These are phyloP conservation scores for Ophiostoma sp. DNA, from an alignment of 2,329 filamentous ascomycete species.

Conservation along the genomic window DNA sequence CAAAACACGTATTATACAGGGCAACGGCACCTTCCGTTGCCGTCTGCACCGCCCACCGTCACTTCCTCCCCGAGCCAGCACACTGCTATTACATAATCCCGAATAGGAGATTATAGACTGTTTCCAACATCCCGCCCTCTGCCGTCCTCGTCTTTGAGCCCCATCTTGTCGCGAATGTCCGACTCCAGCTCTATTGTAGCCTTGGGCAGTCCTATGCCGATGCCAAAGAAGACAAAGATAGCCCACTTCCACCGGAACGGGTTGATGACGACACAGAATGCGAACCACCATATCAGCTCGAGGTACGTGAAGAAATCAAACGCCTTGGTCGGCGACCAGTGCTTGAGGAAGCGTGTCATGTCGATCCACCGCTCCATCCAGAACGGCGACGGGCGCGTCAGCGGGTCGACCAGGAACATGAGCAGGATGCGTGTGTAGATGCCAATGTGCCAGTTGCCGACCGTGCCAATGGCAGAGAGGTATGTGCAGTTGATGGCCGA, in stretches of 20 bases:
- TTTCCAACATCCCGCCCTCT: slow-evolving; percentile 18
- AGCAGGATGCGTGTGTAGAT: slow-evolving; percentile 82
- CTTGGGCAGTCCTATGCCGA: slow-evolving; percentile 62
- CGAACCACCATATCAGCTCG: slow-evolving; percentile 80
- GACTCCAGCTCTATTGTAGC: slow-evolving; percentile 61
- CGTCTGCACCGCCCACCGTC: neutral
- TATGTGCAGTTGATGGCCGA: slow-evolving; percentile 80
- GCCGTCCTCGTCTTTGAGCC: slow-evolving; percentile 4
- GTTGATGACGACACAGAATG: slow-evolving; percentile 72
- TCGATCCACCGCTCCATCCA: slow-evolving; percentile 87
- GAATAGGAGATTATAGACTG: slow-evolving; percentile 14
- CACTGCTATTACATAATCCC: neutral
- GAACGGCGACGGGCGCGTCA: slow-evolving; percentile 63
- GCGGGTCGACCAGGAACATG: slow-evolving; percentile 77
- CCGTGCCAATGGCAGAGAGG: slow-evolving; percentile 70
- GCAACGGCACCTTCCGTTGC: slow-evolving; percentile 2
- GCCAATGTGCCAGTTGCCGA: slow-evolving; percentile 84
- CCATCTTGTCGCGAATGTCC: slow-evolving; percentile 12
- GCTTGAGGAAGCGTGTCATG: slow-evolving; percentile 69
- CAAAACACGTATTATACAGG: neutral
- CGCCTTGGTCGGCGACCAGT: slow-evolving; percentile 62
- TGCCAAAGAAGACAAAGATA: slow-evolving; percentile 71
- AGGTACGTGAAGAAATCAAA: slow-evolving; percentile 90
- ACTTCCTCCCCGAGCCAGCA: neutral
- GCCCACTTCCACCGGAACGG: slow-evolving; percentile 91